Evolutionary conservation across 305 asterid genomes (phyloP).

Genomic region (Solanum hybrid): DNA sequence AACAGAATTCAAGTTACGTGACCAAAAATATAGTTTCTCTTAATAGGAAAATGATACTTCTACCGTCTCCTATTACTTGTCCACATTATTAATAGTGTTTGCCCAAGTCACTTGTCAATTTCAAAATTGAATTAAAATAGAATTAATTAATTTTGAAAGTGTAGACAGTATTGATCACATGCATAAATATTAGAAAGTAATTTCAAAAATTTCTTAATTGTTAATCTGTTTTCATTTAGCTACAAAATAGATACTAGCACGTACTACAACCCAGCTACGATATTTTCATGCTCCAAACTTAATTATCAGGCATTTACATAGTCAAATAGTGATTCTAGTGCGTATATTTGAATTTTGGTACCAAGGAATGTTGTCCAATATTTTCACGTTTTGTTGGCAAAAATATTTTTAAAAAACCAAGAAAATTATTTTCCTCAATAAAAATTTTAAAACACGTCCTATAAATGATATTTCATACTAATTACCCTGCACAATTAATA

Average conservation of each 20-base stretch:
- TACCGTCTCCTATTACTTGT: rapidly evolving
- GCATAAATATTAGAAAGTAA: background rate
- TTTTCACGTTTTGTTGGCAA: background rate
- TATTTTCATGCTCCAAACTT: background rate
- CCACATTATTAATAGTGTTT: too few relatives aligned
- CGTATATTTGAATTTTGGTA: background rate
- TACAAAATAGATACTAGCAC: background rate
- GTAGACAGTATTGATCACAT: background rate
- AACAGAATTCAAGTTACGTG: background rate
- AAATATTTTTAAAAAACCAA: background rate
- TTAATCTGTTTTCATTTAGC: background rate
- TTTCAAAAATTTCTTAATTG: background rate
- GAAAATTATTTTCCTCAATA: background rate
- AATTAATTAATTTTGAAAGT: background rate
- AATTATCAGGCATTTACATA: background rate
- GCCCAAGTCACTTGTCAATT: background rate
- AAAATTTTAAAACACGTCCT: background rate
- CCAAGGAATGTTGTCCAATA: background rate
- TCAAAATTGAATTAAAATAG: background rate
- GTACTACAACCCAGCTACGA: background rate
- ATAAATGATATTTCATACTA: background rate
- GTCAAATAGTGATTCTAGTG: background rate
- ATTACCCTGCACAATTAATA: background rate
- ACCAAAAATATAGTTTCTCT: background rate
- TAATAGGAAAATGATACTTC: background rate